Base-by-base conservation (phyloP, 495 filamentous ascomycete species). In the Darksidea phi region DNA sequence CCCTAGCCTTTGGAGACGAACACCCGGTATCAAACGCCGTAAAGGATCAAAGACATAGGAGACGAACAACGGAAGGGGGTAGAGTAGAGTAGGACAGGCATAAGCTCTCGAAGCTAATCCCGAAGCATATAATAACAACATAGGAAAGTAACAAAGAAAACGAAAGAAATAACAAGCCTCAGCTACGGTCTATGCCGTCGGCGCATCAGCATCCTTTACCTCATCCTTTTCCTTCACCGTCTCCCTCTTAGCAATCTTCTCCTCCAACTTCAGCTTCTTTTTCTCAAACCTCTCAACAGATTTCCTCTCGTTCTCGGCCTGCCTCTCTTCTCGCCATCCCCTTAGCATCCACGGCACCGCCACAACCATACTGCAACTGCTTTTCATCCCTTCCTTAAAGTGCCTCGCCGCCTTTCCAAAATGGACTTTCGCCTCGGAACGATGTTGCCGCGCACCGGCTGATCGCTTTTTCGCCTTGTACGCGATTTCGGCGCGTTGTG, bases 201-300 rank as follows among this genome's bases (percentile, higher is more conserved):
- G 4, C 28, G 3, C 28, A 10, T 32, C 28, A 32, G 10, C 41
- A 6, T 3, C 41, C 13, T 43, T 20, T 13, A 6, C 41, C 41
- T 43, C 18, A 15, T 43, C 41, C 15, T 38, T 59, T 25, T 59
- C 45, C 45, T 8, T 38, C 45, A 49, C 28, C 13, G n/a, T 21
- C 34, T 50, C 42, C 5, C 15, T 4, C 56, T 38, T 59, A 13
- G 25, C 46, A 50, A 59, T 49, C 46, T 18, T 50, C 46, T 50
- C 56, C 32, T 59, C 56, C 26, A 59, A 12, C 56, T 59, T 59
- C 47, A 24, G 34, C 46, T 59, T 59, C 46, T 59, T 59, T n/a
- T 50, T 28, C 46, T 41, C 47, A 50, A 49, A 21, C 45, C 32
- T 49, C 56, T 59, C 56, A 8, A 24, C 24, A 10, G 32, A 28